Conservation (phyloP, 2,329 filamentous ascomycete species). For the Colletotrichum musicola region DNA sequence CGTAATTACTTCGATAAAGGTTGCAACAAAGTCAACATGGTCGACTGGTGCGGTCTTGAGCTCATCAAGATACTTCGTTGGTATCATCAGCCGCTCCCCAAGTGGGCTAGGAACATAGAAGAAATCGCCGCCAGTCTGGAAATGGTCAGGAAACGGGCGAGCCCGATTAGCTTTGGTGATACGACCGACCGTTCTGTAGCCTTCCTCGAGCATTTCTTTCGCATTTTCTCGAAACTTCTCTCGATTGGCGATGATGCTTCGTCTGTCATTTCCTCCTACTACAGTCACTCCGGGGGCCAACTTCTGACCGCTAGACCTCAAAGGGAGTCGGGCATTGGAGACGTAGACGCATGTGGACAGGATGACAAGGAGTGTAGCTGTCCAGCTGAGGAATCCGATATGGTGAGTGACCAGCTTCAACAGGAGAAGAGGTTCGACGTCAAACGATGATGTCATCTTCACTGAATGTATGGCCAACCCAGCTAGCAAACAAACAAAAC, state of each 20-base stretch:
- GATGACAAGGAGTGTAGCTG: too few relatives aligned
- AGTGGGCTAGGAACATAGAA: conserved; percentile 46
- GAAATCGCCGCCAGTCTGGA: neutral
- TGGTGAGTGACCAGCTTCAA: too few relatives aligned
- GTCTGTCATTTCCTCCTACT: neutral
- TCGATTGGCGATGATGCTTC: neutral
- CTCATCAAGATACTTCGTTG: conserved; percentile 45
- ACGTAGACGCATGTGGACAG: too few relatives aligned
- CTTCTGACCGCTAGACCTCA: neutral
- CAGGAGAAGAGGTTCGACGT: too few relatives aligned
- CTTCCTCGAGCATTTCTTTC: conserved; percentile 12
- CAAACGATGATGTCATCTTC: too few relatives aligned
- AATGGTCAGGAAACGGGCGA: neutral
- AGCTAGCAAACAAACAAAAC: too few relatives aligned
- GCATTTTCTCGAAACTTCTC: conserved; percentile 6
- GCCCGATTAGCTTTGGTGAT: neutral
- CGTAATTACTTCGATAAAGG: conserved; percentile 40
- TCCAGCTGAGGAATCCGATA: too few relatives aligned
- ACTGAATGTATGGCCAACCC: too few relatives aligned
- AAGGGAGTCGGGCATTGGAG: too few relatives aligned
- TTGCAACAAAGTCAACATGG: conserved; percentile 45
- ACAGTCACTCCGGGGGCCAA: neutral
- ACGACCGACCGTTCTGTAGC: conserved; percentile 1
- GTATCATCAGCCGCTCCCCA: conserved; percentile 46
- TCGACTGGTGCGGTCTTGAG: conserved; percentile 44